These are phyloP conservation scores for Sporothrix sp. DNA, from an alignment of 2,329 filamentous ascomycete species.

Conservation along the genomic window DNA sequence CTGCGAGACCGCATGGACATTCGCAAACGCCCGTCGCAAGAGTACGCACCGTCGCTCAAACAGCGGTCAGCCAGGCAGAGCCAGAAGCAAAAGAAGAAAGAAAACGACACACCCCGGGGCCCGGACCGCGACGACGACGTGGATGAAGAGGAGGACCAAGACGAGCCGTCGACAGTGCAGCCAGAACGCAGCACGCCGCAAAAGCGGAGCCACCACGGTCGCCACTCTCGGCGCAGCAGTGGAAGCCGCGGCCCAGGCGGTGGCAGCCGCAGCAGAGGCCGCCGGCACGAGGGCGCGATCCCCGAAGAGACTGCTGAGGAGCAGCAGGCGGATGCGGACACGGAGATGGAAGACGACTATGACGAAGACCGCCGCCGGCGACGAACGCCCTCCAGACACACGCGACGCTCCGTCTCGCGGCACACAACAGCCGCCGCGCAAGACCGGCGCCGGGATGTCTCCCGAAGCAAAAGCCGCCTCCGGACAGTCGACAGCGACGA, in stretches of 20 bases:
- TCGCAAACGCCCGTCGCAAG: conserved; percentile 6
- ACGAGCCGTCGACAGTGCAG: not conserved
- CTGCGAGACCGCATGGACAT: conserved; percentile 15
- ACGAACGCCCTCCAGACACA: conserved; percentile 14
- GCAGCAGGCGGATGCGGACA: conserved; percentile 4
- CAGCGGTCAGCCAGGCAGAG: not conserved
- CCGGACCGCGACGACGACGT: not conserved
- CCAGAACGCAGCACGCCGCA: conserved; percentile 1
- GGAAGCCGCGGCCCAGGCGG: conserved; percentile 11
- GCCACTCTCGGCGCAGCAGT: conserved; percentile 6
- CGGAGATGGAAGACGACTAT: conserved; percentile 10
- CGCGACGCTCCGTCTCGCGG: conserved; percentile 20
- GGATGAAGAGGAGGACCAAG: not conserved
- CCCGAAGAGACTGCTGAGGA: conserved; percentile 16
- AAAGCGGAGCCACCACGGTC: conserved; percentile 1
- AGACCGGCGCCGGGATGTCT: conserved; percentile 1
- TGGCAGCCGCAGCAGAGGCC: conserved; percentile 10
- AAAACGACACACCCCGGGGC: not conserved
- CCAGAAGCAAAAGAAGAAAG: not conserved
- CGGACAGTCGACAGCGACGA: conserved; percentile 12
- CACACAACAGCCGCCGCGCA: conserved; percentile 19
- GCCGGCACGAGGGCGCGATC: conserved; percentile 10
- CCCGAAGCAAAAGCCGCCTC: conserved; percentile 15
- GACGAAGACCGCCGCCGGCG: conserved; percentile 11
- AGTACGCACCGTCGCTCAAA: not conserved